Evolutionary conservation across 2,329 filamentous ascomycete genomes (phyloP), one percentile per base, ranked within the genome.

Genomic region (Endoconidiophora laricicola): DNA sequence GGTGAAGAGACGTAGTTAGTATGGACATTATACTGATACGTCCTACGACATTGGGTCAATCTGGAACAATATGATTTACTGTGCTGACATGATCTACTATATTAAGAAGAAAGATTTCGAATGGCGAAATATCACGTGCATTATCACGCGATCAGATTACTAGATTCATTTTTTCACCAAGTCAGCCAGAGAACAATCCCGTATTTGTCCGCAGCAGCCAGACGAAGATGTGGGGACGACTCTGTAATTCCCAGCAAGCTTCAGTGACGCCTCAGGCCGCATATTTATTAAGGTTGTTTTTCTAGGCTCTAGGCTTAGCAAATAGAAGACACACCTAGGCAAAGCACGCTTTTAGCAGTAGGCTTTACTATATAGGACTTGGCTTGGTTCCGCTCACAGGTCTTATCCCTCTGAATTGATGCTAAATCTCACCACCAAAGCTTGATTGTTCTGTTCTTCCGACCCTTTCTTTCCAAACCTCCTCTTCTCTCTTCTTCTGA

Each of bases 141-240:
- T 10, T 16, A 10, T 23, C 37, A 33, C 39, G 33, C 37, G 20
- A 22, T 41, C 24, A n/a, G n/a, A n/a, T n/a, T n/a, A n/a, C n/a
- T n/a, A n/a, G n/a, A n/a, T n/a, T n/a, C n/a, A n/a, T 33, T 22
- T 3, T 7, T 22, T 18, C 24, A 29, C 2, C 39, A 23, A n/a
- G n/a, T n/a, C n/a, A n/a, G n/a, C n/a, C n/a, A n/a, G n/a, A 6
- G n/a, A 14, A 5, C 26, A 43, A 38, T 48, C 45, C 50, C 50
- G 50, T 52, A 39, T 52, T 52, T 47, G 40, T 52, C 50, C 50
- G 50, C 39, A 44, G 7, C 9, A 22, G n/a, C 22, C 42, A 23
- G 7, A 24, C 46, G 41, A 50, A 33, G 12, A 33, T 33, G 49
- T 45, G 49, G 49, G 20, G 42, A 23, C 36, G n/a, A 18, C 12